Percentiles rank a stretch among this genome's conserved stretches.
These are phyloP conservation scores for Eleusine indica DNA, from an alignment of 176 grass and related monocot genomes.

Conservation along the genomic window DNA sequence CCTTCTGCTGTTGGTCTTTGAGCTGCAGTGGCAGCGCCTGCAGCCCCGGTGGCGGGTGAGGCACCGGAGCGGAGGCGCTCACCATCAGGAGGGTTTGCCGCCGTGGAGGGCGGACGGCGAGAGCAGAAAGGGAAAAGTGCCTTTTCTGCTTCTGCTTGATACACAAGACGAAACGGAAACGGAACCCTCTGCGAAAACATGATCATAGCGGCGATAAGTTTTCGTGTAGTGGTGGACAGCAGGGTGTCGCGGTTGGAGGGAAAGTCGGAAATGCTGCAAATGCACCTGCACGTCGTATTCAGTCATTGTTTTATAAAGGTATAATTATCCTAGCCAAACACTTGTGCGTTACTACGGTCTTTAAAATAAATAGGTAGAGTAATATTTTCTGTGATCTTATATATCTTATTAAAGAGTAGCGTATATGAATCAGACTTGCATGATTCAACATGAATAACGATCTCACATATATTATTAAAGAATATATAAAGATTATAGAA, in stretches of 20 bases:
- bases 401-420: too few relatives aligned
- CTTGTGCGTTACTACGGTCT: too few relatives aligned
- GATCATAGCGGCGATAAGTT: not conserved
- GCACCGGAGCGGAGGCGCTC: conserved; percentile 15
- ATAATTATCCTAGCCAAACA: too few relatives aligned
- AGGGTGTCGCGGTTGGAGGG: not conserved
- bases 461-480: too few relatives aligned
- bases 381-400: too few relatives aligned
- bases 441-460: too few relatives aligned
- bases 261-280: not conserved
- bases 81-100: conserved; percentile 27
- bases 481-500: too few relatives aligned
- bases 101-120: not conserved
- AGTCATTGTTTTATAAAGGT: too few relatives aligned
- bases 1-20: conserved; percentile 32
- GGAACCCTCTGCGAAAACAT: not conserved
- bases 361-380: too few relatives aligned
- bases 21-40: conserved; percentile 17
- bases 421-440: too few relatives aligned
- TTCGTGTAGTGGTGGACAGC: not conserved
- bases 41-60: not conserved
- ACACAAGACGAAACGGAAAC: too few relatives aligned
- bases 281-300: too few relatives aligned
- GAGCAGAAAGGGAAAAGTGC: not conserved
- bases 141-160: not conserved